Base-by-base conservation (phyloP, 2,329 filamentous ascomycete genomes). In the Colletotrichum simmondsii region DNA sequence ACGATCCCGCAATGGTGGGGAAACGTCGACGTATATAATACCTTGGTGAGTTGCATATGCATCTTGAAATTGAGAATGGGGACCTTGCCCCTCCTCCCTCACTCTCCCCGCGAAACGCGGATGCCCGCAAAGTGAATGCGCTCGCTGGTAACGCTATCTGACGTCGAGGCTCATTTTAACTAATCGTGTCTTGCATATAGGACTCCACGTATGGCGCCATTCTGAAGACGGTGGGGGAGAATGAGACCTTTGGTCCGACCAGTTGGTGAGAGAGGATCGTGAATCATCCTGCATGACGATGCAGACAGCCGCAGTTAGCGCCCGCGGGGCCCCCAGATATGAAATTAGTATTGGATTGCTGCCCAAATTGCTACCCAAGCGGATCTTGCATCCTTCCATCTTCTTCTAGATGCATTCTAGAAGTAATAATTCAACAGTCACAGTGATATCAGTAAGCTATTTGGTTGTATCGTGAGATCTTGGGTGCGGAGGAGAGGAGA, bases 21-120 rank as follows among this genome's bases (percentile, higher is more conserved):
- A 46, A 92, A 91, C 76, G 91, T 91, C 75, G 82, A 76, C 72
- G 80, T 81, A 8, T 81, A 75, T 68, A 80, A 82, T 74, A 85
- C 82, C 8, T 68, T 79, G 65, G 70, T 72, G 42, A 53, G 70
- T 65, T 65, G 4, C 14, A n/a, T n/a, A n/a, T 49, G 7, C 42
- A 22, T 35, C 32, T 12, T 35, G 0, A 35, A 12, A 58, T 58
- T 26, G 49, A 32, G 19, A 24, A n/a, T 49, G 37, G n/a, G 49
- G 49, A 22, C 42, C 56, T 26, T 60, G 32, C 37, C 42, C 42
- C 42, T 49, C 16, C 37, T 42, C 37, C 16, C 37, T 19, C 37
- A 6, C 16, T 49, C 42, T n/a, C 42, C 42, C 42, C 42, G 42
- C 42, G 42, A 49, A 49, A 49, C 42, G 42, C 42, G 42, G 42